Evolutionary conservation across 108 stramenopile genomes (phyloP), one percentile per base, ranked within the genome.

Genomic region (Skeletonema potamos): DNA sequence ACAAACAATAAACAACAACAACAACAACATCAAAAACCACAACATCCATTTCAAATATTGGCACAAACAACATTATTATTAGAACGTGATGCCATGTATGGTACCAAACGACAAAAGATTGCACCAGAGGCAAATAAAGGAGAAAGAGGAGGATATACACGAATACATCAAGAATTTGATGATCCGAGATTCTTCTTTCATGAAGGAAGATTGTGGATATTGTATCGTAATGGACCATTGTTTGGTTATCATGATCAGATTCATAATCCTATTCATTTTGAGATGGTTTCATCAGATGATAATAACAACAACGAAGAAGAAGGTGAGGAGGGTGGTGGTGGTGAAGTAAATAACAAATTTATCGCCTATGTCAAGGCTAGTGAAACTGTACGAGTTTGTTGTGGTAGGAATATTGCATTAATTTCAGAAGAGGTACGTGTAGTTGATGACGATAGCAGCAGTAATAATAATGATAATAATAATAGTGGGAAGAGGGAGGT

Each of bases 241-340:
- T 95, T 92, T 86, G 91, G 91, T n/a, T 92, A 95, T 70, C 86
- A 91, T 13, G 85, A 85, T 62, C 92, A 93, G 73, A 83, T 93
- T 30, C 72, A 91, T 59, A 89, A 93, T 83, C 80, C 72, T 2
- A 26, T 94, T 10, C 91, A 92, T 83, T 79, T 92, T 22, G 79
- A 68, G 32, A 69, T 27, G 48, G 36, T 34, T 15, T 11, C 60
- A 34, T 7, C 34, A n/a, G n/a, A n/a, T n/a, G n/a, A n/a, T 34
- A 6, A 4, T 34, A 6, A 4, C 34, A 34, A 4, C 1, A 22
- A 51, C n/a, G 22, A 22, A 17, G 29, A 30, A 37, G 75, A 36
- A 3, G 57, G 17, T 15, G 32, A 34, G 17, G 36, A 51, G 55
- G 37, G 27, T 27, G 70, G 41, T 17, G 41, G 15, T 3, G 15